Evolutionary conservation across 768 basidiomycete genomes (phyloP).

Genomic region (Panaeolus cyanescens): DNA sequence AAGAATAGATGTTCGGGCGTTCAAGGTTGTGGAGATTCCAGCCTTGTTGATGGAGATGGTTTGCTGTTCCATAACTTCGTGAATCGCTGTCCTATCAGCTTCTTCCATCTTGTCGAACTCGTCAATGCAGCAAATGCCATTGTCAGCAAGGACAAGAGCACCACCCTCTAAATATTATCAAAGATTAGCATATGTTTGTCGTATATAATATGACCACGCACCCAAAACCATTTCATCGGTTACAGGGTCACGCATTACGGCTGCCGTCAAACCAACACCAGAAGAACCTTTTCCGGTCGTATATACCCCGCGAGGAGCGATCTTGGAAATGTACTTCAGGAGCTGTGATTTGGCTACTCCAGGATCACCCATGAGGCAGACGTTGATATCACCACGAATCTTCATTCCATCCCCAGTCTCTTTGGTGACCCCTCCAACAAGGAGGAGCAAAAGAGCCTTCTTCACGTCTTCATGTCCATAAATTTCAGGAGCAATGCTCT

Average conservation of each 20-base stretch:
- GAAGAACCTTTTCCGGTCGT: conserved; percentile 99
- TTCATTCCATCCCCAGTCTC: conserved; percentile 97
- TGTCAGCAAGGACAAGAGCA: conserved; percentile 97
- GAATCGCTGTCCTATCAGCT: conserved; percentile 94
- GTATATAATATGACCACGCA: conserved; percentile 37
- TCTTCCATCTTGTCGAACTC: conserved; percentile 99
- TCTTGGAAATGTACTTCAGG: conserved; percentile 97
- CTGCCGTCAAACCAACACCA: conserved; percentile 97
- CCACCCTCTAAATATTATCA: conserved; percentile 85
- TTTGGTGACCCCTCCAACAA: conserved; percentile 97
- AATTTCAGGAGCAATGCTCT: conserved; percentile 97
- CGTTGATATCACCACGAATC: conserved; percentile 96
- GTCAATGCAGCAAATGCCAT: conserved; percentile 99
- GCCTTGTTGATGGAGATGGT: conserved; percentile 99
- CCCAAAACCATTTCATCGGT: conserved; percentile 99
- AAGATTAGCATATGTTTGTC: neutral
- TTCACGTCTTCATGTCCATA: conserved; percentile 98
- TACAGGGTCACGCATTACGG: conserved; percentile 98
- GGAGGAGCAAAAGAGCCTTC: conserved; percentile 87
- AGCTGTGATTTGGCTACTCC: conserved; percentile 98
- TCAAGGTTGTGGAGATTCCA: conserved; percentile 97
- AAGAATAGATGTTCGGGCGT: conserved; percentile 95
- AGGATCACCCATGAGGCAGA: conserved; percentile 99
- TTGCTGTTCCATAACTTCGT: conserved; percentile 99
- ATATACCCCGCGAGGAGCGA: conserved; percentile 96